Percentiles rank a stretch among this genome's conserved stretches.
These are phyloP conservation scores for Aspergillus jensenii DNA, from an alignment of 2,329 filamentous ascomycete species.

Conservation along the genomic window DNA sequence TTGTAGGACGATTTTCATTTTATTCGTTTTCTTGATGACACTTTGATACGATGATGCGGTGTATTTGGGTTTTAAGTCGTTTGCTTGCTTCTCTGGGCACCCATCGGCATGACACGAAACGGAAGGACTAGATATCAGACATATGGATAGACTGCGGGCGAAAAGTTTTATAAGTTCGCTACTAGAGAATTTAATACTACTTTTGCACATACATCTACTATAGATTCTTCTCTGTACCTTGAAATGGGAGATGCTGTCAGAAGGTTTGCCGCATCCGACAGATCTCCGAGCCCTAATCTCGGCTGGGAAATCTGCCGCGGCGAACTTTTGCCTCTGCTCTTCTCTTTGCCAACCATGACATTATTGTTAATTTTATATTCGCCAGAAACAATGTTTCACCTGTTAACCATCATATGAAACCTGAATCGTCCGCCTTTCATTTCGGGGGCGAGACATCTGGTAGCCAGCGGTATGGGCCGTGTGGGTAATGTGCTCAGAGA, in stretches of 20 bases:
- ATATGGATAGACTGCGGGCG: constrained; percentile 4
- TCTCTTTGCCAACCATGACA: not conserved
- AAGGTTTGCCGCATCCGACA: not conserved
- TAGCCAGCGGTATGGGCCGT: too few relatives aligned
- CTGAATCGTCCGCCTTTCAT: too few relatives aligned
- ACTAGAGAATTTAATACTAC: constrained; percentile 5
- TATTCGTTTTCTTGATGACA: not conserved
- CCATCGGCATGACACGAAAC: not conserved
- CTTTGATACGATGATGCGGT: not conserved
- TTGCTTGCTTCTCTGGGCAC: not conserved
- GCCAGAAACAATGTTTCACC: not conserved
- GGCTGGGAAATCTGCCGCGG: not conserved
- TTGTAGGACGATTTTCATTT: constrained; percentile 9
- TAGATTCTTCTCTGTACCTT: too few relatives aligned
- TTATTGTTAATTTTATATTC: not conserved
- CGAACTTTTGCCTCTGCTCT: not conserved
- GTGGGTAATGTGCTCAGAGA: too few relatives aligned
- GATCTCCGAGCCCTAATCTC: not conserved
- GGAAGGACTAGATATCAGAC: constrained; percentile 1
- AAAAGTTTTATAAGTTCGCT: constrained; percentile 7
- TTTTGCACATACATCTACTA: not conserved
- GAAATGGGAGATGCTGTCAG: too few relatives aligned
- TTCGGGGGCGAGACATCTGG: too few relatives aligned
- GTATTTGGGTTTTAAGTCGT: not conserved
- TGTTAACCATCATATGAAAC: too few relatives aligned